Conservation (phyloP, 2,329 filamentous ascomycete species). For the Fusarium globosum region DNA sequence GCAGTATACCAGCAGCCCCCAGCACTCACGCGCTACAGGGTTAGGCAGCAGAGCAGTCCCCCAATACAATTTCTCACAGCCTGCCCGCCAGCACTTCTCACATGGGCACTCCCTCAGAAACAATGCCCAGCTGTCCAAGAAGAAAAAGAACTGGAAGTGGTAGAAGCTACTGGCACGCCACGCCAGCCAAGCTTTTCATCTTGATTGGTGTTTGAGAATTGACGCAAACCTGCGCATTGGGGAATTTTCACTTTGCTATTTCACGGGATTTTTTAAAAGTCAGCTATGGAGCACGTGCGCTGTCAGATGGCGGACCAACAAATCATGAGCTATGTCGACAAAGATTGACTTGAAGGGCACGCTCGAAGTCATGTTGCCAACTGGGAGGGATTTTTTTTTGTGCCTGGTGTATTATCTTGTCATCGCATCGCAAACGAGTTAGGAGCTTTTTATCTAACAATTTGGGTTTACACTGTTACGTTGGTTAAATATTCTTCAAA, state of each 20-base stretch:
- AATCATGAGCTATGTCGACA: background rate
- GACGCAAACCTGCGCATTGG: background rate
- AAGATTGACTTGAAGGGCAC: background rate
- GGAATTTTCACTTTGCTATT: background rate
- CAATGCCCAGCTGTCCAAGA: no score
- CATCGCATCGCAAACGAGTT: rapidly evolving
- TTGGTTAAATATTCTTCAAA: no score
- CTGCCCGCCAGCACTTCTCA: background rate
- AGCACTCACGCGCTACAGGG: no score
- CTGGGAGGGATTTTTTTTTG: no score
- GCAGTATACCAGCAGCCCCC: no score
- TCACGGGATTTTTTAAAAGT: background rate
- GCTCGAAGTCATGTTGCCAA: rapidly evolving
- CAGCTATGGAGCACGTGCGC: rapidly evolving
- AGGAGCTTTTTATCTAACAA: background rate
- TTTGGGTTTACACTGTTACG: no score
- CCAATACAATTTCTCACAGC: background rate
- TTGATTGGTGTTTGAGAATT: background rate
- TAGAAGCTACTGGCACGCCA: no score
- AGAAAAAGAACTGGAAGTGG: no score
- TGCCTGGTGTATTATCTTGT: background rate
- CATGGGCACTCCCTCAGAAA: background rate
- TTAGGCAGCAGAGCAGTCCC: background rate
- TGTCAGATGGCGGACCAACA: background rate
- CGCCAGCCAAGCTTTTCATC: rapidly evolving